A percentile compares a stretch with the other conserved stretches of the same genome.
These are phyloP conservation scores for Botrytis hyacinthi DNA, from an alignment of 2,329 filamentous ascomycete genomes.

Conservation along the genomic window DNA sequence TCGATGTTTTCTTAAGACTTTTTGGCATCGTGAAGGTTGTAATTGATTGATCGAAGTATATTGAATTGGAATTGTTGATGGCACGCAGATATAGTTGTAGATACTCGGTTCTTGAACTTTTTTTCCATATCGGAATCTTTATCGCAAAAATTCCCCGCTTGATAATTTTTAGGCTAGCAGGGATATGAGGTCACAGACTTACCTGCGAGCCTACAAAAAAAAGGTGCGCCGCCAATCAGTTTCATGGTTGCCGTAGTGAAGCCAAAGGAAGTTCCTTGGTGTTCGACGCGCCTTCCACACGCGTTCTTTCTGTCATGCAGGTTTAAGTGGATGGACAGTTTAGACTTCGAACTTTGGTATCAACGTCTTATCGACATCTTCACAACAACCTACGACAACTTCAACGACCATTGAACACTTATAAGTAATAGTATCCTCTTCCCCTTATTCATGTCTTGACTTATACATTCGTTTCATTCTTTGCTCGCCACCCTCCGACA, in stretches of 20 bases:
- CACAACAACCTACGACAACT: conserved; percentile 6
- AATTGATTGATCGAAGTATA: background rate
- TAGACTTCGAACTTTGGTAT: background rate
- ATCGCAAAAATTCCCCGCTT: conserved; percentile 29
- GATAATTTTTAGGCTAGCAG: background rate
- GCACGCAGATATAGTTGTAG: background rate
- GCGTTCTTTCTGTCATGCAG: conserved; percentile 19
- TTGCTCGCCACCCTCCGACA: conserved; percentile 3
- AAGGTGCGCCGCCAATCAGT: background rate
- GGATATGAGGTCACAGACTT: background rate
- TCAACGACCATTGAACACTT: background rate
- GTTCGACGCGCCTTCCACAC: conserved; percentile 21
- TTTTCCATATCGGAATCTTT: conserved; percentile 33
- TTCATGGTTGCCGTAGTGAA: conserved; percentile 24
- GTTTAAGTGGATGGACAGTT: background rate
- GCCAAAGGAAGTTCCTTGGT: conserved; percentile 6
- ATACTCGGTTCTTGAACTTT: conserved; percentile 5
- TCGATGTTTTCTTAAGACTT: conserved; percentile 77
- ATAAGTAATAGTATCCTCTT: background rate
- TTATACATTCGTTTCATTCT: conserved; percentile 13
- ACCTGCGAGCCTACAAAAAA: background rate
- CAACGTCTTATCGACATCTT: conserved; percentile 11
- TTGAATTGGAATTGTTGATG: background rate
- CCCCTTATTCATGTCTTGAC: conserved; percentile 1
- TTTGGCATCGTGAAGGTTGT: conserved; percentile 60